Percentiles rank a stretch among this genome's conserved stretches.
These are phyloP conservation scores for Furcasterigmium sp. DNA, from an alignment of 2,329 filamentous ascomycete genomes.

Conservation along the genomic window DNA sequence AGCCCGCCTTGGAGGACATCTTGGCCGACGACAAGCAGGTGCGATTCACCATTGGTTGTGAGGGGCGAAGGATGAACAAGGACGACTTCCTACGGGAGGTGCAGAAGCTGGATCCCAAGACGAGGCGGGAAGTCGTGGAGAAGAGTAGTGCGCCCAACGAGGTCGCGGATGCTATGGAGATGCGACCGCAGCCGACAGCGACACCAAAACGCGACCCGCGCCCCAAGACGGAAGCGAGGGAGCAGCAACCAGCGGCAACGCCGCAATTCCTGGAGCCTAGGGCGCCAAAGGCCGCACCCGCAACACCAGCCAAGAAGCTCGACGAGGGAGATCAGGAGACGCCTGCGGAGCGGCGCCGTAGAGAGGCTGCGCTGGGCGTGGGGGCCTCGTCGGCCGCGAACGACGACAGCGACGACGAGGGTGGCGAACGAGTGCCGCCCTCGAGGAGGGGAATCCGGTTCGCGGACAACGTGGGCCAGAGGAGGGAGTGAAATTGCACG, in stretches of 20 bases:
- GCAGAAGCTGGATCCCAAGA: slow-evolving; percentile 63
- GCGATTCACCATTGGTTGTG: slow-evolving; percentile 69
- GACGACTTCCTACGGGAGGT: slow-evolving; percentile 74
- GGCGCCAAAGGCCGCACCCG: slow-evolving; percentile 61
- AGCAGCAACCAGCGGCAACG: slow-evolving; percentile 15
- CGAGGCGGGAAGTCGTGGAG: slow-evolving; percentile 49
- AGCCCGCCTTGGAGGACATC: slow-evolving; percentile 33
- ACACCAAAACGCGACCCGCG: slow-evolving; percentile 3
- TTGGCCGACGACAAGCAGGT: slow-evolving; percentile 65
- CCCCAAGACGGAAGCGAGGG: neutral
- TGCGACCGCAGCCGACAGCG: no score
- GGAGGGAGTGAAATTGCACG: slow-evolving; percentile 12
- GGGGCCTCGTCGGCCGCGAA: slow-evolving; percentile 32
- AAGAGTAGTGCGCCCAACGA: slow-evolving; percentile 41
- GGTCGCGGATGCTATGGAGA: slow-evolving; percentile 43
- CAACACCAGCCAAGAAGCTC: slow-evolving; percentile 39
- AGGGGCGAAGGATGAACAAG: slow-evolving; percentile 73
- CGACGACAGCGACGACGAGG: slow-evolving; percentile 50
- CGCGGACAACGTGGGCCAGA: slow-evolving; percentile 38
- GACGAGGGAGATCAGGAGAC: slow-evolving; percentile 50
- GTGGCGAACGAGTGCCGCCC: slow-evolving; percentile 46
- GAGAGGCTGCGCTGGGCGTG: slow-evolving; percentile 69
- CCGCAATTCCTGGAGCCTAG: slow-evolving; percentile 56
- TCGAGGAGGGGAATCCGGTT: slow-evolving; percentile 55
- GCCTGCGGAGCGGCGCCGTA: slow-evolving; percentile 66